Conservation (phyloP, 345 rosid species). For the Pugionium cornutum region DNA sequence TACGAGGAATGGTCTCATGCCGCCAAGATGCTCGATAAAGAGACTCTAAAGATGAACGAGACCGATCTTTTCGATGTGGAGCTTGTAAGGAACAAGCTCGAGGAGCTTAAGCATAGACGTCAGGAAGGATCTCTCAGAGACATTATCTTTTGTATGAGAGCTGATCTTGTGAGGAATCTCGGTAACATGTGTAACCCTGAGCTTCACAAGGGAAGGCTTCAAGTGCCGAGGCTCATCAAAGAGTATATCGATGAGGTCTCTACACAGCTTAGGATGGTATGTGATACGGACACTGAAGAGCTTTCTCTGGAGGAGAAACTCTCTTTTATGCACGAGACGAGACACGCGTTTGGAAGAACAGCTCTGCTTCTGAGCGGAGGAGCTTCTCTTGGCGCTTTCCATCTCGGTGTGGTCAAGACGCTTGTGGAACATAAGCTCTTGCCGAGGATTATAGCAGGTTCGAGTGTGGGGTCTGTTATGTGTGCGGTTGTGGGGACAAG, state of each 20-base stretch:
- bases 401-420: conserved; percentile 88
- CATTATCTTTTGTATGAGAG: conserved; percentile 91
- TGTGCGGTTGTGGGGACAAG: conserved; percentile 81
- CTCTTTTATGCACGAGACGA: conserved; percentile 91
- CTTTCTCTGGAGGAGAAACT: conserved; percentile 91
- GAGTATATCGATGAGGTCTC: conserved; percentile 93
- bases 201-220: conserved; percentile 97
- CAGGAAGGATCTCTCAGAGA: conserved; percentile 82
- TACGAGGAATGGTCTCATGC: conserved; percentile 99
- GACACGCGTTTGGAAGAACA: conserved; percentile 96
- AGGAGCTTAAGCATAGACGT: conserved; percentile 82
- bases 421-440: conserved; percentile 84
- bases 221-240: conserved; percentile 80
- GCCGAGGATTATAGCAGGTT: conserved; percentile 91
- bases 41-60: conserved; percentile 74
- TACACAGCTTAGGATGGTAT: conserved; percentile 91
- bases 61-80: conserved; percentile 78
- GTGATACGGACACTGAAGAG: conserved; percentile 84
- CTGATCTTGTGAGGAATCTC: conserved; percentile 90
- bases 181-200: conserved; percentile 98
- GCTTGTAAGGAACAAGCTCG: conserved; percentile 76
- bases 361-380: conserved; percentile 98
- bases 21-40: conserved; percentile 96
- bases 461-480: conserved; percentile 93
- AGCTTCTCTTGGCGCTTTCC: conserved; percentile 98